Evolutionary conservation across 1,284 basidiomycete genomes (phyloP), one percentile per base, ranked within the genome.

Genomic region (Pseudozyma sp.): DNA sequence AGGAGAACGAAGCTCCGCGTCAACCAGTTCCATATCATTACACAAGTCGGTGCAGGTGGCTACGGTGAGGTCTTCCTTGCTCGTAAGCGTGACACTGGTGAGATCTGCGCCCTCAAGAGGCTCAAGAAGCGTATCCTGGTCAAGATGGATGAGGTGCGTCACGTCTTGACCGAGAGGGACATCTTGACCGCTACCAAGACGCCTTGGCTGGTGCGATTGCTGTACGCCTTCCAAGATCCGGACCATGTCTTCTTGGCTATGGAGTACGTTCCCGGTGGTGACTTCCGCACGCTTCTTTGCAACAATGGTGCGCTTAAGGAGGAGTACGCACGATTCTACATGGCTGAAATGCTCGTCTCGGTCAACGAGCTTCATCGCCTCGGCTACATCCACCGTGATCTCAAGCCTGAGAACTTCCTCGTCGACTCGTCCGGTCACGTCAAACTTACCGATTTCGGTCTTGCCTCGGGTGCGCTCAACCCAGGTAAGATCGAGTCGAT

Each of bases 321-420:
- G 52, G 83, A 85, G 68, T 81, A 83, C 51, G 83, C 83, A 38
- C 77, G 83, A 21, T 85, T 85, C 66, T 85, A 85, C 56, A 82
- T 81, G 66, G 64, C 82, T 49, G 83, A 85, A 55, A 85, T 85
- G 83, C 69, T 85, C 54, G 82, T 84, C 35, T 70, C 81, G n/a
- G 82, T 83, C 64, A 84, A 85, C 62, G 83, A 79, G 54, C 75
- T 81, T 36, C 78, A 80, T 69, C 76, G 68, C 38, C 80, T 83
- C 1, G 82, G 83, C 38, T 84, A 85, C 70, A 83, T 84, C 39
- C 96, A 99, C 87, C 93, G 96, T 67, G 96, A 99, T 87, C 88
- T 98, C 61, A 99, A 98, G 86, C 96, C 96, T 1, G 96, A 98
- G 92, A 99, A 99, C 86, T 99, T 99, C 88, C 88, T 99, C 52